Base-by-base conservation (phyloP, 768 basidiomycete species). In the Phylloporus scabripes region DNA sequence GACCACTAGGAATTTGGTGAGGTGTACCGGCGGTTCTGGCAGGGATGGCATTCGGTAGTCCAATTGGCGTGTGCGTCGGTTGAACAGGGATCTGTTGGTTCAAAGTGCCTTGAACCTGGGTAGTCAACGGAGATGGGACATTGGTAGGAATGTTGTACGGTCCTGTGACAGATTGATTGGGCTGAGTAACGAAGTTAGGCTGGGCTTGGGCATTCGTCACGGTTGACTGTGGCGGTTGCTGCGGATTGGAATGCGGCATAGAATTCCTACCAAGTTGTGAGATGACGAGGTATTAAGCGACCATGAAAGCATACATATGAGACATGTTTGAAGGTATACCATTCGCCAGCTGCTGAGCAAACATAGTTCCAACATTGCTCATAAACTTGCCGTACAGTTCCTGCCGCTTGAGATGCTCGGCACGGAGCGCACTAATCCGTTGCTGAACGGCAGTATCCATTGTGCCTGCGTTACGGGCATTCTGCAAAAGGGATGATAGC, bases 321-420 rank as follows among this genome's bases (percentile, higher is more conserved):
- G 60, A 3, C 51, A 58, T 51, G 50, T 58, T 65, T 17, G 55
- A 44, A 17, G 61, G 29, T n/a, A 61, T 57, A 9, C 51, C 38
- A 29, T 59, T 63, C 10, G 46, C 48, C 45, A 69, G 39, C 32
- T 64, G 65, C 46, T 64, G 66, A 20, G 55, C 42, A 41, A 58
- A 32, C 20, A 57, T 42, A 12, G 57, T 55, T 11, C 64, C 62
- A 17, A 65, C 56, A 42, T 67, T 62, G 20, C 58, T 45, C 5
- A 69, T 44, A 37, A 80, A 59, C 49, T 70, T 74, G 42, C 42
- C 42, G 31, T 72, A 59, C 44, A 69, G 45, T 0, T 80, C 77
- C 64, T 70, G 76, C 53, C 68, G 69, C 23, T 5, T 0, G 5
- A 59, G 63, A 23, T 56, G 46, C 51, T 52, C 51, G 11, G 11